These are phyloP conservation scores for Dipteronia sinensis DNA, from an alignment of 345 rosid genomes.

Conservation along the genomic window DNA sequence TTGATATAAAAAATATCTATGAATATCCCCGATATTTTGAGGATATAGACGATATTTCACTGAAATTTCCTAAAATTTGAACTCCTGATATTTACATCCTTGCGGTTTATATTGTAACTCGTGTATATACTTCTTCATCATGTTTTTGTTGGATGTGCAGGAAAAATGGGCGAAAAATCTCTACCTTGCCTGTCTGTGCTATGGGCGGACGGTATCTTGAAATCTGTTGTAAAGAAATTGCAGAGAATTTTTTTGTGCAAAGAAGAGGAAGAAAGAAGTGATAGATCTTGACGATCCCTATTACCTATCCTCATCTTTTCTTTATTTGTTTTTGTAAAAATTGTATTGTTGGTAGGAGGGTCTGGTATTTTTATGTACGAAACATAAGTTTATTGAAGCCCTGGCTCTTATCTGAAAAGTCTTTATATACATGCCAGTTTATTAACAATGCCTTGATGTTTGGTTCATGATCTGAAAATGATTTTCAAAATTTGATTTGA, in stretches of 20 bases:
- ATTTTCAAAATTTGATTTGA: neutral
- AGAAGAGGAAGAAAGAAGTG: neutral
- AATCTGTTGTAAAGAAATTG: constrained; percentile 4
- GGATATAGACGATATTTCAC: no score
- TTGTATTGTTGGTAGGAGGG: neutral
- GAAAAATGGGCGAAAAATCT: constrained; percentile 91
- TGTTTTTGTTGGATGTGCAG: constrained; percentile 34
- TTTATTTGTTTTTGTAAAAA: neutral
- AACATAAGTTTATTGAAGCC: neutral
- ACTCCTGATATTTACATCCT: no score
- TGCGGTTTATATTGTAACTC: no score
- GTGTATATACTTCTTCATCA: neutral
- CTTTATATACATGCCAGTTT: neutral
- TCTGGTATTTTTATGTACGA: neutral
- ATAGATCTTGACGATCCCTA: constrained; percentile 1
- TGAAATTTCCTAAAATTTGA: no score
- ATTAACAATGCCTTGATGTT: neutral
- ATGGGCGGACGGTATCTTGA: constrained; percentile 80
- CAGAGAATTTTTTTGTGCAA: neutral
- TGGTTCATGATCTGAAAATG: neutral
- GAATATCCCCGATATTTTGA: no score
- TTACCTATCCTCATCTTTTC: constrained; percentile 4
- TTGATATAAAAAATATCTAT: no score
- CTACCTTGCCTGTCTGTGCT: constrained; percentile 72
- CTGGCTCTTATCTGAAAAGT: neutral